Evolutionary conservation across 768 basidiomycete genomes (phyloP).

Genomic region (Tricholoma hemisulphureum): DNA sequence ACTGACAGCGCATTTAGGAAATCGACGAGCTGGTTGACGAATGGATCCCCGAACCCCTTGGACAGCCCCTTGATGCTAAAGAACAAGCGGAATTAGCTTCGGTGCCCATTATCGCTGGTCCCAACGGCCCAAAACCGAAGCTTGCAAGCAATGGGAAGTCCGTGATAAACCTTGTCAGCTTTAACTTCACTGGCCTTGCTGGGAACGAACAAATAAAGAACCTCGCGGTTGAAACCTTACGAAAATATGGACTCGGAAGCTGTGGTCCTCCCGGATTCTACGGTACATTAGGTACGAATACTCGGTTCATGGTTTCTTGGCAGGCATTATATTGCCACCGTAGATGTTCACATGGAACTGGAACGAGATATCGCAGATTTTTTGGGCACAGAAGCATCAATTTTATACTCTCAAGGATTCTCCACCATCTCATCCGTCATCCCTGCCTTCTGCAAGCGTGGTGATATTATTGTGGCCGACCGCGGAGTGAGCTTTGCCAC

Average conservation of each 20-base stretch:
- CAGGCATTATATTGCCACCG: neutral
- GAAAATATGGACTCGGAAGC: conserved; percentile 89
- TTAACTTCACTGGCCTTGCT: conserved; percentile 89
- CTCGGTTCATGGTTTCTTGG: neutral
- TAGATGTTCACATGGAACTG: conserved; percentile 89
- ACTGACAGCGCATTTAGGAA: conserved; percentile 56
- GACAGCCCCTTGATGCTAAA: conserved; percentile 52
- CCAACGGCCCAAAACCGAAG: conserved; percentile 81
- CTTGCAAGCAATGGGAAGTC: conserved; percentile 69
- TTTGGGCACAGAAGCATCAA: conserved; percentile 82
- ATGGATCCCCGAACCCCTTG: conserved; percentile 87
- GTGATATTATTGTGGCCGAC: conserved; percentile 97
- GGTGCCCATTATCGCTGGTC: conserved; percentile 76
- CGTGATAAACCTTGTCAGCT: conserved; percentile 81
- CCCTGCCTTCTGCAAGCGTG: conserved; percentile 95
- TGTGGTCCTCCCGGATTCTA: conserved; percentile 98
- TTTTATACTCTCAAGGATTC: conserved; percentile 94
- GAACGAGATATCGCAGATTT: conserved; percentile 91
- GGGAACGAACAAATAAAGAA: conserved; percentile 88
- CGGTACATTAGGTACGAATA: conserved; percentile 79
- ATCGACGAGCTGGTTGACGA: conserved; percentile 95
- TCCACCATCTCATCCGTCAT: conserved; percentile 91
- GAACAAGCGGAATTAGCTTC: conserved; percentile 70
- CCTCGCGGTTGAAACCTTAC: conserved; percentile 76
- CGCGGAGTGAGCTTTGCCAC: conserved; percentile 94